Conservation (phyloP, 257 asterid species). For the Primulina tabacum region DNA sequence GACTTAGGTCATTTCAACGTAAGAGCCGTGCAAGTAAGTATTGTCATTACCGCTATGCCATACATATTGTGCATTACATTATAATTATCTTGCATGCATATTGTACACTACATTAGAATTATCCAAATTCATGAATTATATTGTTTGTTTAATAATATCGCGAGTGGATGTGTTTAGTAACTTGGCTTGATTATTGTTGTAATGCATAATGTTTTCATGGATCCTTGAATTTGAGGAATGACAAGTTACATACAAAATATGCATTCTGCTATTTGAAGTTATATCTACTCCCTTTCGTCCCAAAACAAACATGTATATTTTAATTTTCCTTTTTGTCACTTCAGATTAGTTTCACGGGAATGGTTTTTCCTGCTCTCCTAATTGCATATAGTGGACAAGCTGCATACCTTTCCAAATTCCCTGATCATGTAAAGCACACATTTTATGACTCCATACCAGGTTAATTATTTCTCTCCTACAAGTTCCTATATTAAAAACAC, state of each 20-base stretch:
- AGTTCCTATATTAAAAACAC: no score
- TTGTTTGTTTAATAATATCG: no score
- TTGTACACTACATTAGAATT: neutral
- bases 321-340: neutral
- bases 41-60: neutral
- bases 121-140: neutral
- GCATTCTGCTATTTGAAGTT: no score
- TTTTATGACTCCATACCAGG: conserved; percentile 62
- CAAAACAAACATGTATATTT: neutral
- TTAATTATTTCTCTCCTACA: conserved; percentile 5
- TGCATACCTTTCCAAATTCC: conserved; percentile 54
- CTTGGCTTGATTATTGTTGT: no score
- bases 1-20: conserved; percentile 75
- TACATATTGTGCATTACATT: neutral
- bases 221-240: neutral
- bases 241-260: no score
- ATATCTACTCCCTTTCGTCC: no score
- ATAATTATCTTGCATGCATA: neutral
- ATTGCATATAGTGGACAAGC: conserved; percentile 65
- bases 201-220: no score
- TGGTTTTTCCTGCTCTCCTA: conserved; percentile 54
- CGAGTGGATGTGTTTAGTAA: no score
- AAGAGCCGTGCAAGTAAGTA: conserved; percentile 56
- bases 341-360: conserved; percentile 60
- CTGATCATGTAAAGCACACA: conserved; percentile 33